Base-by-base conservation (phyloP, 2,329 filamentous ascomycete genomes). In the Xylaria sp. region DNA sequence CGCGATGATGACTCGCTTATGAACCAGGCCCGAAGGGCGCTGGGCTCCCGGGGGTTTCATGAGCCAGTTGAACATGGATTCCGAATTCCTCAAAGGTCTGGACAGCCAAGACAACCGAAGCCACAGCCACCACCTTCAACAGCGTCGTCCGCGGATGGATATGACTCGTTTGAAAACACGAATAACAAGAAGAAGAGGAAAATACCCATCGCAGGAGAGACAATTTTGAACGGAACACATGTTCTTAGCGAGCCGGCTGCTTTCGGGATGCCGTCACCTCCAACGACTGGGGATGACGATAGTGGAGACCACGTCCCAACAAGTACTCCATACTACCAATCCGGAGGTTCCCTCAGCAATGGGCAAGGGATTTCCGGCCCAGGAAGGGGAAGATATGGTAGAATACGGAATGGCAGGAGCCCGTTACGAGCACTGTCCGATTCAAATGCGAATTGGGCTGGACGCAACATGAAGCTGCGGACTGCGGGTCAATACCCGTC, bases 171-270 rank as follows among this genome's bases (percentile, higher is more conserved):
- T 71, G 95, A 99, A 77, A 98, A 98, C 72, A 96, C 92, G 35
- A 98, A 97, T 76, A 99, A 99, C 75, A 99, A 99, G 79, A 99
- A 98, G 81, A 98, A 99, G 78, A 87, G 95, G 68, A 99, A 99
- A 79, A 98, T 99, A 37, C 95, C 95, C 0, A 93, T 93, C 0
- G 92, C 92, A 9, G 90, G 91, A 17, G 90, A 91, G 70, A 82
- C 87, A 13, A 85, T 76, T 3, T 68, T 83, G 19, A 79, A 78
- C 52, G 76, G 77, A 2, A 71, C 74, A 6, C 81, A 84, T 62
- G 71, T 72, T 3, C 66, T 77, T 17, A 75, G 70, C 41, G 78
- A 81, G 29, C 67, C 75, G 9, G 67, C 71, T 13, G 65, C 72
- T 4, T 65, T 77, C 38, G 71, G 73, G 37, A 71, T 75, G 7